phyloP scores from a whole-genome alignment of 805 yeast genomes.

The Suhomyces prunicola region DNA sequence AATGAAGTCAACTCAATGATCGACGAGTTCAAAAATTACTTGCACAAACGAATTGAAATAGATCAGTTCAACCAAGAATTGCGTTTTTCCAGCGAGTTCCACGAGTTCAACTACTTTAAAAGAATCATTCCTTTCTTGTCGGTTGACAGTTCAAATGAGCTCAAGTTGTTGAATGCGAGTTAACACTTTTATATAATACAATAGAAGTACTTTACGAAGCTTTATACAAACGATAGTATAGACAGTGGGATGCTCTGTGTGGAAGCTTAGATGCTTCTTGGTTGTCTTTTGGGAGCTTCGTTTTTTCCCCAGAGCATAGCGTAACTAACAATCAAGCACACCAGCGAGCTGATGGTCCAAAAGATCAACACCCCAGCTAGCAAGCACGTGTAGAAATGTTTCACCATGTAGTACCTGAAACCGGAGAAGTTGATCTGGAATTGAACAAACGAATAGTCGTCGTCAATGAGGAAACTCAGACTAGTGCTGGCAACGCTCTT shows the following conservation, averaged over 20 bases:
- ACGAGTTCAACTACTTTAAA: constrained; percentile 34
- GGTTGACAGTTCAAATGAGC: constrained; percentile 31
- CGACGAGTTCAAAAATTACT: constrained; percentile 44
- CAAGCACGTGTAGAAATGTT: constrained; percentile 17
- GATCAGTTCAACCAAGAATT: constrained; percentile 21
- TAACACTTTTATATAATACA: constrained; percentile 2
- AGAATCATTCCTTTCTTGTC: constrained; percentile 39
- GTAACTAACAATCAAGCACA: constrained; percentile 16
- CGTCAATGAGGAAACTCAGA: constrained; percentile 2
- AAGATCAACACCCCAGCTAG: constrained; percentile 16
- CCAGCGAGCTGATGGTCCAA: constrained; percentile 18
- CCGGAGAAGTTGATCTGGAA: constrained; percentile 20
- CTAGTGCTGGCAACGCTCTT: neutral
- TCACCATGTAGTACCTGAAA: constrained; percentile 23
- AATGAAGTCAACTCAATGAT: constrained; percentile 51
- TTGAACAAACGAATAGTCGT: constrained; percentile 12
- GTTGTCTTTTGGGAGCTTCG: neutral
- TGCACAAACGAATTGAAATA: constrained; percentile 27
- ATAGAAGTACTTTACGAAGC: neutral
- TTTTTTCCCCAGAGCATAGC: constrained; percentile 11
- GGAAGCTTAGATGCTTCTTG: no score
- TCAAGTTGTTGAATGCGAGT: constrained; percentile 29
- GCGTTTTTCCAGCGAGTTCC: constrained; percentile 8
- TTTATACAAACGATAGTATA: no score
- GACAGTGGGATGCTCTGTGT: no score